phyloP scores from a whole-genome alignment of 352 stramenopile genomes.

The Elongisporangium prolatum region DNA sequence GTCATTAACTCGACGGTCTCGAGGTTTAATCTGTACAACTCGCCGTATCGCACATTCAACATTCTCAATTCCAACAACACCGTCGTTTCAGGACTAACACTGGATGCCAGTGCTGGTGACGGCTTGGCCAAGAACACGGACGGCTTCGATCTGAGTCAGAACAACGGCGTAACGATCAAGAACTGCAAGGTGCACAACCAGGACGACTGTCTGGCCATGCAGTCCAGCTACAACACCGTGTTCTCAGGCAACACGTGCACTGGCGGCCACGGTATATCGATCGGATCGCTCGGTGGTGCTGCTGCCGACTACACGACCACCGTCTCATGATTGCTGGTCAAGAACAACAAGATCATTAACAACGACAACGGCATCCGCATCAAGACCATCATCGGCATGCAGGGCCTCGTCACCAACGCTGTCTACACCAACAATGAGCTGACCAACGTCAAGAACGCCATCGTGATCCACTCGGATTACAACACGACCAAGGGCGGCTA shows the following conservation, averaged over 20 bases:
- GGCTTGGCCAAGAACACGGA: too few relatives aligned
- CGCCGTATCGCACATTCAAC: slow-evolving; percentile 21
- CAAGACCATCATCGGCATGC: too few relatives aligned
- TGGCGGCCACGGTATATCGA: slow-evolving; percentile 29
- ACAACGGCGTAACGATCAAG: slow-evolving; percentile 19
- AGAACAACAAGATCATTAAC: slow-evolving; percentile 28
- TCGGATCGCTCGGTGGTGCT: slow-evolving; percentile 23
- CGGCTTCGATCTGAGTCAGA: slow-evolving; percentile 21
- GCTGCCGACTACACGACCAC: slow-evolving; percentile 12
- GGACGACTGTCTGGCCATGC: too few relatives aligned
- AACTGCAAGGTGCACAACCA: slow-evolving; percentile 19
- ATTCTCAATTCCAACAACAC: slow-evolving; percentile 12
- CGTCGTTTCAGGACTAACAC: slow-evolving; percentile 13
- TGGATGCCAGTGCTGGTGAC: slow-evolving; percentile 17
- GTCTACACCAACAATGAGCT: too few relatives aligned
- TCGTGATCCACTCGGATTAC: slow-evolving; percentile 26
- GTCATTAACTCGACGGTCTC: slow-evolving; percentile 8
- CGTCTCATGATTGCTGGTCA: slow-evolving; percentile 14
- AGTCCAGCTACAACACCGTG: slow-evolving; percentile 18
- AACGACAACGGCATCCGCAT: slow-evolving; percentile 26
- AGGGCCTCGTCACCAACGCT: too few relatives aligned
- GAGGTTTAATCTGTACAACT: slow-evolving; percentile 18
- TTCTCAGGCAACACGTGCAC: too few relatives aligned
- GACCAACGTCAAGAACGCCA: too few relatives aligned
- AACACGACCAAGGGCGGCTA: slow-evolving; percentile 24